These are phyloP conservation scores for Exsudoporus frostii DNA, from an alignment of 768 basidiomycete species.

Conservation along the genomic window DNA sequence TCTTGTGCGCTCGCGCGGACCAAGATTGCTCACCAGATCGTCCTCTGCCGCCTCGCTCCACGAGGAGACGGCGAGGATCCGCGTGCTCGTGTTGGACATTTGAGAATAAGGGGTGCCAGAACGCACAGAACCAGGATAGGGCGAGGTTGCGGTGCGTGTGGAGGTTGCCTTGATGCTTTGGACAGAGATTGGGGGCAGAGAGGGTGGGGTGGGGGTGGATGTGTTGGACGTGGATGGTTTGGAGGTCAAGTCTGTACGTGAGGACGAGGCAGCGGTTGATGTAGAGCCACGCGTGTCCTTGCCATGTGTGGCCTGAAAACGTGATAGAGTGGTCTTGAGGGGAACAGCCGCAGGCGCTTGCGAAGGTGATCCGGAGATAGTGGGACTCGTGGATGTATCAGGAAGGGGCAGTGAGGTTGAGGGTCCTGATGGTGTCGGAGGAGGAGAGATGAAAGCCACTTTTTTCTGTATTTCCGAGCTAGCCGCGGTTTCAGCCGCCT, in stretches of 20 bases:
- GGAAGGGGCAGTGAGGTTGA: slow-evolving; percentile 49
- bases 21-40: slow-evolving; percentile 88
- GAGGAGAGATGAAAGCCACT: slow-evolving; percentile 83
- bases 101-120: slow-evolving; percentile 82
- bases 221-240: slow-evolving; percentile 41
- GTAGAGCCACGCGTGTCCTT: slow-evolving; percentile 67
- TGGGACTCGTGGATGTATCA: slow-evolving; percentile 39
- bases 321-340: slow-evolving; percentile 67
- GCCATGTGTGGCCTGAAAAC: slow-evolving; percentile 71
- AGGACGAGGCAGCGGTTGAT: slow-evolving; percentile 56
- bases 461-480: slow-evolving; percentile 67
- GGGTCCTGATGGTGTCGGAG: slow-evolving; percentile 60
- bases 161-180: slow-evolving; percentile 56
- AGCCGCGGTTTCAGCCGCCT: slow-evolving; percentile 33
- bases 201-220: slow-evolving; percentile 54
- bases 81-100: slow-evolving; percentile 67
- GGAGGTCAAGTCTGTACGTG: slow-evolving; percentile 58
- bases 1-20: slow-evolving; percentile 90
- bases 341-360: slow-evolving; percentile 30
- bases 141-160: slow-evolving; percentile 61
- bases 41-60: slow-evolving; percentile 97
- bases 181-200: slow-evolving; percentile 55
- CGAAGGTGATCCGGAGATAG: slow-evolving; percentile 29
- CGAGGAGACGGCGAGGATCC: slow-evolving; percentile 72
- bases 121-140: slow-evolving; percentile 67